Base-by-base conservation (phyloP, 2,329 filamentous ascomycete genomes). In the Apiospora pterosperma region DNA sequence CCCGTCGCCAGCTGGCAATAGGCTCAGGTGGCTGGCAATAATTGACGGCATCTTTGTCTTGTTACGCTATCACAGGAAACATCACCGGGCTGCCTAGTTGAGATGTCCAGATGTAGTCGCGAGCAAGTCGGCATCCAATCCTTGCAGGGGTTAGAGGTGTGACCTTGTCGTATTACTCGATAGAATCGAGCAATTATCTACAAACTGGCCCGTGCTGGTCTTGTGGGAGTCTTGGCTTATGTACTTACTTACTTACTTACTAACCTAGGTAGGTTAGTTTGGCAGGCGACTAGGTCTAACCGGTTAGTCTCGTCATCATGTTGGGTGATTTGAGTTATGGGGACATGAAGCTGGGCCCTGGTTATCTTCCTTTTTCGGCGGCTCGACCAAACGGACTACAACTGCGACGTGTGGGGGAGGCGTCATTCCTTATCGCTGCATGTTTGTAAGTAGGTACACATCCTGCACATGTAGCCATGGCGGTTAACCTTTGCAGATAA, bases 161-260 rank as follows among this genome's bases (percentile, higher is more conserved):
- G n/a, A n/a, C n/a, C n/a, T n/a, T n/a, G n/a, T n/a, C n/a, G 48
- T 36, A 61, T 64, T 64, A 59, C 64, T 66, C 64, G 64, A 66
- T 66, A 31, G 41, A 36, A 66, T 66, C 64, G 62, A 66, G 62
- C 63, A 66, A 66, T 62, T 36, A 64, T 61, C 59, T 55, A 52
- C 21, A 34, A n/a, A 11, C 11, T 31, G 34, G 58, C 58, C 21
- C 58, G 58, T 55, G 48, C 48, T 34, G 48, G 21, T 31, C 36
- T 31, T 28, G 23, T 61, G 25, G 59, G 8, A 4, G 36, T 39
- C 58, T 60, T 60, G 34, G 34, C 36, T n/a, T 38, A 39, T 14
- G 25, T 55, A 25, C 44, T 55, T n/a, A n/a, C n/a, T n/a, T n/a
- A n/a, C n/a, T n/a, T n/a, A n/a, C n/a, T n/a, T n/a, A n/a, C 38